Evolutionary conservation across 2,329 filamentous ascomycete species (phyloP), one percentile per base, ranked within the genome.

Genomic region (Nemania sp.): DNA sequence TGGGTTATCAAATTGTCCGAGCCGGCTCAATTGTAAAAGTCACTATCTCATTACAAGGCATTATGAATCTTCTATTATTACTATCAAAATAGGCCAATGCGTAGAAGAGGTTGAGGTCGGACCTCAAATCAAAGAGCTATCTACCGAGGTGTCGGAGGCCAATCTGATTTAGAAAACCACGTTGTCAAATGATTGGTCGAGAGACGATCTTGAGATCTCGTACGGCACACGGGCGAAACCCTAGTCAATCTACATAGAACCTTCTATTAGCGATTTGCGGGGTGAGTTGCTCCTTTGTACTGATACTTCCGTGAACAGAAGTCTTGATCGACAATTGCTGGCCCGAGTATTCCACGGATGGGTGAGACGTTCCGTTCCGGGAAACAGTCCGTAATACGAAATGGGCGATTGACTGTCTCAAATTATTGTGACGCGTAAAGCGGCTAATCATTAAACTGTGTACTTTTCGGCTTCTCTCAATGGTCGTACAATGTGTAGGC

Each of bases 171-270:
- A 23, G 39, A 48, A 37, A 20, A 46, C 47, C 65, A 68, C 65
- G 65, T 66, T 68, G 61, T 47, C 31, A 26, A 61, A 61, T 63
- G 65, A 68, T 68, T 68, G 65, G 65, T 26, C 50, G 44, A 62
- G 47, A 61, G 52, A 26, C 26, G 50, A 64, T 62, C 49, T 58
- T 44, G 56, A 62, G 37, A 39, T 39, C 40, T 49, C 44, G 42
- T 51, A 52, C 33, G 22, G 28, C 36, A 41, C 43, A 31, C 34
- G 48, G 43, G 52, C 54, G 56, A 61, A 56, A 63, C 56, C 46
- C 52, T 40, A 23, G 42, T 36, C 44, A 23, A 40, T 39, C 34
- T 52, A 50, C 31, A 45, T 30, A 24, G 34, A 42, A 28, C 22
- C 28, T 15, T 37, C 24, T 56, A 34, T 12, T 39, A 36, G 26